A percentile compares a stretch with the other conserved stretches of the same genome.
Evolutionary conservation across 345 rosid genomes (phyloP).

Genomic region (Erucastrum elatum): DNA sequence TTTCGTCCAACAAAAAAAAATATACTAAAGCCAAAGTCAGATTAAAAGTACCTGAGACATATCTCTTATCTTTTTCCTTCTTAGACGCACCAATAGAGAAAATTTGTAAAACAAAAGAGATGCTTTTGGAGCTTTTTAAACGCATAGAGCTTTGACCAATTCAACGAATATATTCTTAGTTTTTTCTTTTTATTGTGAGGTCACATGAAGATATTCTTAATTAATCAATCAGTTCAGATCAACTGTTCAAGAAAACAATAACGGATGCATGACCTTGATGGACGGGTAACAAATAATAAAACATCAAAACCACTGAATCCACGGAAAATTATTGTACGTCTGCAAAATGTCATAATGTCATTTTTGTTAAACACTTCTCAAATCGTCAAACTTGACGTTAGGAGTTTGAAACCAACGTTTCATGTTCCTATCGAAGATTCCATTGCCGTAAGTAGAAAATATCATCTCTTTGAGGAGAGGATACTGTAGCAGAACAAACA

Average conservation of each 20-base stretch:
- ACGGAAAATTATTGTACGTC: not conserved
- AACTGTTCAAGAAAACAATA: not conserved
- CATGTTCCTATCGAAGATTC: conserved; percentile 38
- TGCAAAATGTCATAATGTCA: not conserved
- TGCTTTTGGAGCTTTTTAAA: not conserved
- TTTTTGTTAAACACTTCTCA: not conserved
- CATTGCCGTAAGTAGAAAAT: conserved; percentile 34
- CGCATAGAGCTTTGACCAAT: conserved; percentile 8
- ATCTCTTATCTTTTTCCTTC: conserved; percentile 5
- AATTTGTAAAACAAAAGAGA: not conserved
- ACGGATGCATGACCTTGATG: not conserved
- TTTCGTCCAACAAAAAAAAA: no score
- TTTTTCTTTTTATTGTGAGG: not conserved
- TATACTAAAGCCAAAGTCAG: not conserved
- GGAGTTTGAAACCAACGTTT: conserved; percentile 27
- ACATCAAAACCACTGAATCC: not conserved
- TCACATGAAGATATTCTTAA: not conserved
- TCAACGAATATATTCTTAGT: not conserved
- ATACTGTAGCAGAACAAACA: conserved; percentile 43
- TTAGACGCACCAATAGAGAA: not conserved
- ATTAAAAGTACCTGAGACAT: conserved; percentile 29
- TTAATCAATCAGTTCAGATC: not conserved
- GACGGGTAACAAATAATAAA: not conserved
- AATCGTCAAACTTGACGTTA: not conserved
- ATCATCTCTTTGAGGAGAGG: conserved; percentile 38